Conservation (phyloP, 768 basidiomycete genomes). For the Podaxis sp. region DNA sequence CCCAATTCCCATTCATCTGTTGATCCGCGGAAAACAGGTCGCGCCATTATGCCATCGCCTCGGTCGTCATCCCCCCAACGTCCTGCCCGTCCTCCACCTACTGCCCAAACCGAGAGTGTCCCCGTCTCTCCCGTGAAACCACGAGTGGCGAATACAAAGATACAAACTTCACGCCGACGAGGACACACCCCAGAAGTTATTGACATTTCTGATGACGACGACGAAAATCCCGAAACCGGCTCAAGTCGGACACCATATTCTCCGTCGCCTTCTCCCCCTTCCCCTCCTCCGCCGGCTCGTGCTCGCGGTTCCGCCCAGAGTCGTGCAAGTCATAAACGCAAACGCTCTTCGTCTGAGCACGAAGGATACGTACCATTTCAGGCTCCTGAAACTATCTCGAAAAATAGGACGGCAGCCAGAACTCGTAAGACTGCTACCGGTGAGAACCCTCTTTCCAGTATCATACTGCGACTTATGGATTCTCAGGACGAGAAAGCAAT, state of each 20-base stretch:
- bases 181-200: slow-evolving; percentile 9
- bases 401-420: neutral
- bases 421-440: neutral
- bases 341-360: slow-evolving; percentile 5
- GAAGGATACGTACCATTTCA: neutral
- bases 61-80: neutral
- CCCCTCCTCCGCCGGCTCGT: neutral
- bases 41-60: neutral
- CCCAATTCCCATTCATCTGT: slow-evolving; percentile 30
- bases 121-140: neutral
- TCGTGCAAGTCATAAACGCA: slow-evolving; percentile 4
- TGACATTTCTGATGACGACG: slow-evolving; percentile 1
- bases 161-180: neutral
- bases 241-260: neutral
- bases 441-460: neutral
- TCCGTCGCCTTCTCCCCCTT: neutral
- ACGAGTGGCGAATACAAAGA: neutral
- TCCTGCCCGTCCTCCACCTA: neutral
- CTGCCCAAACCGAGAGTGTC: neutral
- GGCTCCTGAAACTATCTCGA: neutral
- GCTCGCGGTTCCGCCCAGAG: neutral
- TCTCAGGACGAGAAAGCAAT: neutral
- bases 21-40: neutral
- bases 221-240: neutral
- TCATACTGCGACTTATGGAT: neutral